A percentile compares a stretch with the other conserved stretches of the same genome.
phyloP scores from a whole-genome alignment of 2,329 filamentous ascomycete genomes.

The Diaporthe nobilis region DNA sequence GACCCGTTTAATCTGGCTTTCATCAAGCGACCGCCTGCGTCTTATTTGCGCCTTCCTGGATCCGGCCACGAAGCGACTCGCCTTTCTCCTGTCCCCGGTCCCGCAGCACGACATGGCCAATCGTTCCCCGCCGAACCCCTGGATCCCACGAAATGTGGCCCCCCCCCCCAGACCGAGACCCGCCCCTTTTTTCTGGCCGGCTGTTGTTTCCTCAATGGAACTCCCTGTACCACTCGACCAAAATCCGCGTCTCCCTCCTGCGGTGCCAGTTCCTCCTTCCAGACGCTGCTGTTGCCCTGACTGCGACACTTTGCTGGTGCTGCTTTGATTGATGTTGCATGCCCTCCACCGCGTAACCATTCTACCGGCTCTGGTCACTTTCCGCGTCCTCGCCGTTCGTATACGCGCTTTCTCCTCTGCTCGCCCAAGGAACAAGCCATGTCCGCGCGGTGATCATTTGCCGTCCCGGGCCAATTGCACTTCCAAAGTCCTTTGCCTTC shows the following conservation, averaged over 20 bases:
- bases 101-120: slow-evolving; percentile 34
- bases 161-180: slow-evolving; percentile 30
- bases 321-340: slow-evolving; percentile 40
- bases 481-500: slow-evolving; percentile 30
- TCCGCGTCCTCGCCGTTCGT: slow-evolving; percentile 28
- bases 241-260: slow-evolving; percentile 13
- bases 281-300: slow-evolving; percentile 17
- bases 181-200: slow-evolving; percentile 37
- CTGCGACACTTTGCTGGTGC: slow-evolving; percentile 10
- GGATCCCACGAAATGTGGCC: slow-evolving; percentile 23
- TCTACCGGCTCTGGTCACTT: slow-evolving; percentile 36
- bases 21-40: slow-evolving; percentile 17
- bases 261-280: slow-evolving; percentile 33
- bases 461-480: slow-evolving; percentile 37
- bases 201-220: slow-evolving; percentile 39
- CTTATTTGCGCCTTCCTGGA: slow-evolving; percentile 20
- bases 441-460: slow-evolving; percentile 37
- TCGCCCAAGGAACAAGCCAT: slow-evolving; percentile 36
- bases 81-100: slow-evolving; percentile 25
- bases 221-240: slow-evolving; percentile 36
- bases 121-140: slow-evolving; percentile 40
- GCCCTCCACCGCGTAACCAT: slow-evolving; percentile 20
- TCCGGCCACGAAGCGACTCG: slow-evolving; percentile 30
- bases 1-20: slow-evolving; percentile 16
- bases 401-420: slow-evolving; percentile 6